phyloP scores from a whole-genome alignment of 257 asterid genomes.

The Paraleonurus japonicus region DNA sequence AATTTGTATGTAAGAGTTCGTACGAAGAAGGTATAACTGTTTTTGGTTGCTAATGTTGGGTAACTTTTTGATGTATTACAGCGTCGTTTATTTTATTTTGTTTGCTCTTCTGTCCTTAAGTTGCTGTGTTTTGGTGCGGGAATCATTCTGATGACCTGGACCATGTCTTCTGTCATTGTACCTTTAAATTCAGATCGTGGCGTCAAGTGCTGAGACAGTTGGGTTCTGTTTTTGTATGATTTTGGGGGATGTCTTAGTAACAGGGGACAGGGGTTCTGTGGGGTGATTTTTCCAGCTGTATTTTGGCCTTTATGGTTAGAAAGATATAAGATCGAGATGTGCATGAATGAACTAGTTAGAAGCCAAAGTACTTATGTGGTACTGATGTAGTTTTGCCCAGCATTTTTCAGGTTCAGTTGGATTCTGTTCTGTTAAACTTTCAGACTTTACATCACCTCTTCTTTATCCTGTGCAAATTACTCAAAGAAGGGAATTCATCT shows the following conservation, averaged over 20 bases:
- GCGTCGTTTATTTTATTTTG: background rate
- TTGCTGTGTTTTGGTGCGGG: background rate
- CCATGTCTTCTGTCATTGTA: background rate
- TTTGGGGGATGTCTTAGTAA: background rate
- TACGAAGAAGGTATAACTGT: background rate
- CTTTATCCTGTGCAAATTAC: constrained; percentile 81
- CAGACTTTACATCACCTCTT: constrained; percentile 82
- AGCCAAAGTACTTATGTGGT: constrained; percentile 14
- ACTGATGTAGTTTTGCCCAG: constrained; percentile 21
- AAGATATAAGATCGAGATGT: background rate
- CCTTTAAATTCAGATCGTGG: background rate
- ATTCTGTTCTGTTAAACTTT: constrained; percentile 66
- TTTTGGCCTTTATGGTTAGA: background rate
- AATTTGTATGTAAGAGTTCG: background rate
- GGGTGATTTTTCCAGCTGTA: background rate
- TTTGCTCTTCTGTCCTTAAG: background rate
- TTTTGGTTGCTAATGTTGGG: background rate
- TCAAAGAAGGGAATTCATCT: constrained; percentile 73
- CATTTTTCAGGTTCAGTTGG: constrained; percentile 72
- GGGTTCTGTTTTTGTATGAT: background rate
- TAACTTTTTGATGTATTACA: background rate
- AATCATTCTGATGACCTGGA: background rate
- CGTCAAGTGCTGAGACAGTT: background rate
- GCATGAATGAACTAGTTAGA: constrained; percentile 17
- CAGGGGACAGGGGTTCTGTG: background rate